Conservation (phyloP, 331 rosid species). For the Telfairia occidentalis region DNA sequence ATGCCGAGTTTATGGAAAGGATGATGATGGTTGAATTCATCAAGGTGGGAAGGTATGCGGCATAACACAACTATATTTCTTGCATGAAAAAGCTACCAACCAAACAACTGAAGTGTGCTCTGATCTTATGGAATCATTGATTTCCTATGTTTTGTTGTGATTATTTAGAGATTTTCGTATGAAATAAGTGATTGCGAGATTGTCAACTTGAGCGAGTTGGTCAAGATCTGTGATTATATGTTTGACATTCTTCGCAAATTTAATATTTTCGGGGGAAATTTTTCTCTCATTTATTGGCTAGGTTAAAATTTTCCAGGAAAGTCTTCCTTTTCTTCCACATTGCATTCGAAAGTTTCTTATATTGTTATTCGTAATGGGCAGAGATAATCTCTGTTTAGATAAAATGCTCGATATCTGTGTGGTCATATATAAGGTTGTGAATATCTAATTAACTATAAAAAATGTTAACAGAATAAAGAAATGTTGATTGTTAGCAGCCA, state of each 20-base stretch:
- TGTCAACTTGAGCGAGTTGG: not conserved
- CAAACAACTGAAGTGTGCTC: not conserved
- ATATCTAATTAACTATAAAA: too few relatives aligned
- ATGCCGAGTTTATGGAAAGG: not conserved
- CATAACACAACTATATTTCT: not conserved
- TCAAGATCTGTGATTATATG: not conserved
- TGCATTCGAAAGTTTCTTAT: not conserved
- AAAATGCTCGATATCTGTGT: too few relatives aligned
- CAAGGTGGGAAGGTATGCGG: conserved; percentile 1
- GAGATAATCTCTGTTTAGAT: too few relatives aligned
- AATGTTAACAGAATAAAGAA: too few relatives aligned
- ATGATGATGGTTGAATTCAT: not conserved
- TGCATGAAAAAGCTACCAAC: not conserved
- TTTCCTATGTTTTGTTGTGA: not conserved
- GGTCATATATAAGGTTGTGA: too few relatives aligned
- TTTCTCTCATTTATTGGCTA: not conserved
- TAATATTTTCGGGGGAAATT: not conserved
- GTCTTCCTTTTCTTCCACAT: not conserved
- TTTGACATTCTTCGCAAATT: not conserved
- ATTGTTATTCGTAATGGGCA: too few relatives aligned
- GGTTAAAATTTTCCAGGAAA: not conserved
- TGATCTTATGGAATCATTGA: not conserved
- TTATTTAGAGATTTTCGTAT: not conserved
- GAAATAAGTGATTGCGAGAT: not conserved
- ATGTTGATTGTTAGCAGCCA: too few relatives aligned